phyloP scores from a whole-genome alignment of 2,329 filamentous ascomycete species.

The Aspergillus awamori region DNA sequence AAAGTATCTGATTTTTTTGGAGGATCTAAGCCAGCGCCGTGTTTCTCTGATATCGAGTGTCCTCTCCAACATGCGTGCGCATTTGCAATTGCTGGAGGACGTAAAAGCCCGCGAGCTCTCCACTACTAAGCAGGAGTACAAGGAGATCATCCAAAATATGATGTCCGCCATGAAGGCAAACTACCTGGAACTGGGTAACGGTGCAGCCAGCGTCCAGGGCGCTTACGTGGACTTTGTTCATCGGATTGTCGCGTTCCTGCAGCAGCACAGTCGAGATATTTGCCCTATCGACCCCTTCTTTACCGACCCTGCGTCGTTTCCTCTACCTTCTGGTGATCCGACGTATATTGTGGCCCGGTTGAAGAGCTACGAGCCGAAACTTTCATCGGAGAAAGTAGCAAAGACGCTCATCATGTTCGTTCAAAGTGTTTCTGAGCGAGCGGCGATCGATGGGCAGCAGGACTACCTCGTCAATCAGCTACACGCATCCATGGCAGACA shows the following conservation, averaged over 20 bases:
- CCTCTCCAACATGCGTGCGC: slow-evolving; percentile 62
- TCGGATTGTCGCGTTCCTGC: slow-evolving; percentile 59
- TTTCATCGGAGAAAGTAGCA: slow-evolving; percentile 51
- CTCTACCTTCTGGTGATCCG: slow-evolving; percentile 62
- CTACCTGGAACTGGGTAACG: slow-evolving; percentile 57
- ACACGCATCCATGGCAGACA: slow-evolving; percentile 51
- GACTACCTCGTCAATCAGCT: slow-evolving; percentile 59
- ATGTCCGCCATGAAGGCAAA: slow-evolving; percentile 65
- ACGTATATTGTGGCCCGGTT: slow-evolving; percentile 65
- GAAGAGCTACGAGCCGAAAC: slow-evolving; percentile 60
- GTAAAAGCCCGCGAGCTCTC: slow-evolving; percentile 39
- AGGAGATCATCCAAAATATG: slow-evolving; percentile 55
- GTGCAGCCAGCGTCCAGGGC: slow-evolving; percentile 44
- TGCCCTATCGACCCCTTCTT: slow-evolving; percentile 62
- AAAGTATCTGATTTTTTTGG: slow-evolving; percentile 52
- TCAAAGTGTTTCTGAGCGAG: slow-evolving; percentile 61
- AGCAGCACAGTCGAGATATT: slow-evolving; percentile 62
- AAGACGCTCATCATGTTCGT: slow-evolving; percentile 62
- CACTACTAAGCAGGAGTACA: slow-evolving; percentile 48
- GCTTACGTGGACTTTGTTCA: slow-evolving; percentile 66
- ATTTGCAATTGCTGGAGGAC: slow-evolving; percentile 45
- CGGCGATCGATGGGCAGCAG: slow-evolving; percentile 61
- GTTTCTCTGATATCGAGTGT: slow-evolving; percentile 59
- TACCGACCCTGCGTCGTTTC: slow-evolving; percentile 62
- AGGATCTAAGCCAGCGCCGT: slow-evolving; percentile 58